Evolutionary conservation across 805 yeast species (phyloP).

Genomic region (Helenozyma baotianmanensis): DNA sequence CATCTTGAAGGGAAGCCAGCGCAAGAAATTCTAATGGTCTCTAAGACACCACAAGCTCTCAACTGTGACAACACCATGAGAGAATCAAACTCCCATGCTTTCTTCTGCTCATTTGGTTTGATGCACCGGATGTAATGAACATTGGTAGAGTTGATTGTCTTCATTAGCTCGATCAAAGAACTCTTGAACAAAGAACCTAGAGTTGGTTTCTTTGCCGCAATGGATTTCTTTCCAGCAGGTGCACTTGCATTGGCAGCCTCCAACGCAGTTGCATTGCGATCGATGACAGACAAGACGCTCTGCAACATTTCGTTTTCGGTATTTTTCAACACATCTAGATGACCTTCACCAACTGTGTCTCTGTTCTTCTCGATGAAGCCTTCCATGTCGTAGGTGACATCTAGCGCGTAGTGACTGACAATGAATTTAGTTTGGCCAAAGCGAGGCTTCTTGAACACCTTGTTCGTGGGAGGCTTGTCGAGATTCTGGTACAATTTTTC

Average conservation of each 20-base stretch:
- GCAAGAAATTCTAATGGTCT: constrained; percentile 92
- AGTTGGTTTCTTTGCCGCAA: constrained; percentile 76
- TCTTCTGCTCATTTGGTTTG: constrained; percentile 90
- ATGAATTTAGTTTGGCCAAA: constrained; percentile 89
- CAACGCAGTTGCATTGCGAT: constrained; percentile 49
- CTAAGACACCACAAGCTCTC: constrained; percentile 98
- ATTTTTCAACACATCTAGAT: constrained; percentile 73
- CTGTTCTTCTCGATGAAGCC: constrained; percentile 96
- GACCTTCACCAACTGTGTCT: constrained; percentile 96
- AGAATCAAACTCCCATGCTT: constrained; percentile 94
- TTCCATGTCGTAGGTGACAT: constrained; percentile 85
- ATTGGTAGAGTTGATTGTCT: constrained; percentile 87
- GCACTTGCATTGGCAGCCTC: constrained; percentile 35
- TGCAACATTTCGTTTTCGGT: constrained; percentile 63
- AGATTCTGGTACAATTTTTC: constrained; percentile 84
- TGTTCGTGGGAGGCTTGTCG: constrained; percentile 69
- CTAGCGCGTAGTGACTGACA: constrained; percentile 91
- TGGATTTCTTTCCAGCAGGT: constrained; percentile 30
- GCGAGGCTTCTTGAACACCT: constrained; percentile 86
- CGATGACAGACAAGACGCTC: constrained; percentile 62
- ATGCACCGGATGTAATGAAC: constrained; percentile 97
- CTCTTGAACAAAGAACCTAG: constrained; percentile 91
- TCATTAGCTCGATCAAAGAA: constrained; percentile 89
- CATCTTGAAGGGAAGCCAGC: constrained; percentile 98
- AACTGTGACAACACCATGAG: constrained; percentile 92